Evolutionary conservation across 495 filamentous ascomycete genomes (phyloP).

Genomic region (Trichoderma erinaceum): DNA sequence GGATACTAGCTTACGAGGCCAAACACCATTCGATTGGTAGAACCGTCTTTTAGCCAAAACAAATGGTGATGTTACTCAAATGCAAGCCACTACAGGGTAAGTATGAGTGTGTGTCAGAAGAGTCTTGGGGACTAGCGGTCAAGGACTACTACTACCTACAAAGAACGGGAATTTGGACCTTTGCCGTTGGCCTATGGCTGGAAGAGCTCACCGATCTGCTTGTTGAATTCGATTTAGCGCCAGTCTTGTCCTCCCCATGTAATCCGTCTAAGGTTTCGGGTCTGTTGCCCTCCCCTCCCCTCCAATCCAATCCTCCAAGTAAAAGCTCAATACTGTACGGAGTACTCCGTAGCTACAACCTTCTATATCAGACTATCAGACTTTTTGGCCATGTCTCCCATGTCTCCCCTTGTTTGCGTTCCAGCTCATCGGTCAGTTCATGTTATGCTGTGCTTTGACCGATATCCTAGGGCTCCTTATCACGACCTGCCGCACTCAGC

Average conservation of each 20-base stretch:
- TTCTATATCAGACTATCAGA: no score
- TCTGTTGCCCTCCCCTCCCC: no score
- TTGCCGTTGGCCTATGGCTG: no score
- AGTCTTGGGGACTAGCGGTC: neutral
- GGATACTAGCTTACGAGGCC: neutral
- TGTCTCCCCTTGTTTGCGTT: no score
- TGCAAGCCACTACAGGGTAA: constrained; percentile 4
- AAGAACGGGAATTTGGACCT: neutral
- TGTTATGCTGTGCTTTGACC: neutral
- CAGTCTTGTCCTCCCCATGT: no score
- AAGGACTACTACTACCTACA: neutral
- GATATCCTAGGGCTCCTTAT: neutral
- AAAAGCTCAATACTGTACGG: no score
- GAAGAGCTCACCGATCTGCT: neutral
- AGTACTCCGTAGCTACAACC: no score
- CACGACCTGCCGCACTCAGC: constrained; percentile 12
- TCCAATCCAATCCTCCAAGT: no score
- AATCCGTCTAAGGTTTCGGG: no score
- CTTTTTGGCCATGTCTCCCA: no score
- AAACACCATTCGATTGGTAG: neutral
- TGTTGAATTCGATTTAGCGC: neutral
- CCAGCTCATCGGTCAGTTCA: no score
- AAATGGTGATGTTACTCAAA: neutral
- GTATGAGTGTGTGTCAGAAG: neutral
- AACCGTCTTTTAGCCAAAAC: neutral